These are phyloP conservation scores for Protomyces gravidus DNA, from an alignment of 1,139 yeast species.

Conservation along the genomic window DNA sequence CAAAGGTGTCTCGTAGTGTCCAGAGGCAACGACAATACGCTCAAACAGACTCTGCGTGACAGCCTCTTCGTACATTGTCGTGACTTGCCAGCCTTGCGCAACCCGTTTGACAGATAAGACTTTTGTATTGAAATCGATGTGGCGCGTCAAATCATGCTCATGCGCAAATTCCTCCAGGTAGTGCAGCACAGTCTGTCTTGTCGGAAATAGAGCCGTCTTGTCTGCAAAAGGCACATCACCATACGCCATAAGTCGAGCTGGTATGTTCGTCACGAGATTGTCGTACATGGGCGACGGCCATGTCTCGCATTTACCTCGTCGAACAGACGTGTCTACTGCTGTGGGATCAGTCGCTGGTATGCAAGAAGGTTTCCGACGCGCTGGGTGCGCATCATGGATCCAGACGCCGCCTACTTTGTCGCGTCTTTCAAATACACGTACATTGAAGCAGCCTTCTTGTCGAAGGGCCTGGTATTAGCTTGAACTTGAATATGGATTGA, in stretches of 20 bases:
- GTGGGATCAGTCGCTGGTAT: conserved; percentile 30
- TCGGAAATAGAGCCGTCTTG: conserved; percentile 12
- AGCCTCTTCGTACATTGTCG: not conserved
- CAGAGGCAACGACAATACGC: conserved; percentile 56
- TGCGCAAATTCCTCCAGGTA: conserved; percentile 16
- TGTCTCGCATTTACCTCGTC: not conserved
- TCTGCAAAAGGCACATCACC: conserved; percentile 4
- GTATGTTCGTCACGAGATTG: conserved; percentile 26
- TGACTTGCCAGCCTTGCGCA: conserved; percentile 5
- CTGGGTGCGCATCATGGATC: conserved; percentile 40
- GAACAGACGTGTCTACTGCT: not conserved
- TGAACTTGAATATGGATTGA: not conserved
- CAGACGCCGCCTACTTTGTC: conserved; percentile 52
- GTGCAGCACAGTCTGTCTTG: conserved; percentile 11
- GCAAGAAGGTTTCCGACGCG: not conserved
- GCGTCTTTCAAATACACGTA: conserved; percentile 50
- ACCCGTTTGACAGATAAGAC: conserved; percentile 5
- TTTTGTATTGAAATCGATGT: not conserved
- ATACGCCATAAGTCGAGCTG: conserved; percentile 28
- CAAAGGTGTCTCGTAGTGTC: conserved; percentile 49
- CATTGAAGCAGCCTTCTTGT: not conserved
- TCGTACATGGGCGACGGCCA: conserved; percentile 34
- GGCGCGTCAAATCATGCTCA: not conserved
- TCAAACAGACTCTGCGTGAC: conserved; percentile 44
- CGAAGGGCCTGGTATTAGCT: not conserved